These are phyloP conservation scores for Agaricus blazei DNA, from an alignment of 768 basidiomycete genomes.

Conservation along the genomic window DNA sequence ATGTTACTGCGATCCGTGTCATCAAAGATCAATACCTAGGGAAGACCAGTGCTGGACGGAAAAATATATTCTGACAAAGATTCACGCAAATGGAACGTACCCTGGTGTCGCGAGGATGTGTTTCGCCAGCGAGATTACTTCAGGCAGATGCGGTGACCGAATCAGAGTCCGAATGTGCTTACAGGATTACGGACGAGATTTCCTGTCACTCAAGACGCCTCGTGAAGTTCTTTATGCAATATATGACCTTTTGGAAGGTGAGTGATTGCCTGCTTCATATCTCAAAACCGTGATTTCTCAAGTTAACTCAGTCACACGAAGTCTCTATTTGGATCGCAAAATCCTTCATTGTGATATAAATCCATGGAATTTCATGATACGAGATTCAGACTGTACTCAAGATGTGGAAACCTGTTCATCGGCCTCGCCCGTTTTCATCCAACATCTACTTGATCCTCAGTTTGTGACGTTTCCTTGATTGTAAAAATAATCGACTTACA, in stretches of 20 bases:
- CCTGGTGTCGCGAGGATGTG: background rate
- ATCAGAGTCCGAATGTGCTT: background rate
- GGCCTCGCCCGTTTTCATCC: background rate
- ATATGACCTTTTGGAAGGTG: constrained; percentile 12
- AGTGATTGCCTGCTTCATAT: background rate
- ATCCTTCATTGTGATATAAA: constrained; percentile 10
- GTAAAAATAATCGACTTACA: background rate
- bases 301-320: constrained; percentile 2
- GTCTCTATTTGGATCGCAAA: constrained; percentile 3
- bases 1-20: background rate
- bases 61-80: background rate
- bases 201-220: background rate
- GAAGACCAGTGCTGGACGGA: background rate
- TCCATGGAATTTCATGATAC: background rate
- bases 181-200: background rate
- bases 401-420: background rate
- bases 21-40: constrained; percentile 1
- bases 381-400: background rate
- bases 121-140: background rate
- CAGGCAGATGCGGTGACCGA: background rate
- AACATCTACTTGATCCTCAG: constrained; percentile 4
- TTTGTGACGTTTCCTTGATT: background rate
- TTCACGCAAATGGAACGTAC: background rate
- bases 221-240: background rate
- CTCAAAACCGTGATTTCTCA: background rate